These are phyloP conservation scores for Didymosphaeria variabile DNA, from an alignment of 2,329 filamentous ascomycete genomes.

Conservation along the genomic window DNA sequence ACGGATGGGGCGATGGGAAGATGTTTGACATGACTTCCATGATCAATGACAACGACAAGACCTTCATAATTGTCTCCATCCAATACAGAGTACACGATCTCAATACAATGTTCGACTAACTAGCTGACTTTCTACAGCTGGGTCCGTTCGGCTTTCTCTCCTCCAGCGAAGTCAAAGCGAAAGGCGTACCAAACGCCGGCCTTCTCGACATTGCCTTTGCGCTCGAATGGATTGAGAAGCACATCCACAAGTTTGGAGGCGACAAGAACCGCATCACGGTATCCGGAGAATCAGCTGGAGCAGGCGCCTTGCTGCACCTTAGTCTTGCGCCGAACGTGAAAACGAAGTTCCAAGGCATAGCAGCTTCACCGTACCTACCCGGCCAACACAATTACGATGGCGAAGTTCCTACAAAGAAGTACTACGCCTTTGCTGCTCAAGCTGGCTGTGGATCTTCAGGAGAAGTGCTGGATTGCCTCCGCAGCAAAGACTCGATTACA, in stretches of 20 bases:
- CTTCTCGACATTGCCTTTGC: conserved; percentile 60
- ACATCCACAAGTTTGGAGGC: conserved; percentile 48
- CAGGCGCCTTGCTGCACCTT: conserved; percentile 51
- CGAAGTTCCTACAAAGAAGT: conserved; percentile 54
- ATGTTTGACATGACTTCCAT: conserved; percentile 49
- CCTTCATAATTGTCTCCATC: conserved; percentile 59
- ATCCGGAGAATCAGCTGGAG: conserved; percentile 50
- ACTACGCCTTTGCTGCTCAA: conserved; percentile 52
- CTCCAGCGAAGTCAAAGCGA: conserved; percentile 45
- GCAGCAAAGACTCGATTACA: conserved; percentile 41
- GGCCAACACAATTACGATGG: conserved; percentile 62
- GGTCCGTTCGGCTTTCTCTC: conserved; percentile 56
- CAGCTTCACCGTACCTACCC: conserved; percentile 62
- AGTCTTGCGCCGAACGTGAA: conserved; percentile 28
- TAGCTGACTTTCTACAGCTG: conserved; percentile 37
- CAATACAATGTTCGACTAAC: not conserved
- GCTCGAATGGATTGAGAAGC: conserved; percentile 60
- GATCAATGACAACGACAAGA: conserved; percentile 59
- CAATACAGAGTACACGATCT: conserved; percentile 56
- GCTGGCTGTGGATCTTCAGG: conserved; percentile 40
- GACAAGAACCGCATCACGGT: conserved; percentile 43
- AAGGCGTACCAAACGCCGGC: conserved; percentile 52
- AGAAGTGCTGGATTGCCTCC: conserved; percentile 52
- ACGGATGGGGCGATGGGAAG: conserved; percentile 50
- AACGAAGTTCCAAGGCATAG: conserved; percentile 19